A percentile compares a stretch with the other conserved stretches of the same genome.
Conservation (phyloP, 257 asterid species). For the Linderniella brevidens region DNA sequence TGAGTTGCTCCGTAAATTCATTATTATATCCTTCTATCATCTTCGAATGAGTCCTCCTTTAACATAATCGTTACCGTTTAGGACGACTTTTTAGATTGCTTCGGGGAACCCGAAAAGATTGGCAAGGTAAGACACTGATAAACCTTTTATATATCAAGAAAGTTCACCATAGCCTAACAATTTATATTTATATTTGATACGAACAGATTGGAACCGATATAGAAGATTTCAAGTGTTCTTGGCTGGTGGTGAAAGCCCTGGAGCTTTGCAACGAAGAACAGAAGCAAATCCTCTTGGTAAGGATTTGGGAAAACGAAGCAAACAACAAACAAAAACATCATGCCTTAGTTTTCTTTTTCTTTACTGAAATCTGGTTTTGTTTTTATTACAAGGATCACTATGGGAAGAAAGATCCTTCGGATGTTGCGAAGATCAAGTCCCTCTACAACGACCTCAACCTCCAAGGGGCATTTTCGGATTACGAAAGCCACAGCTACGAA, state of each 20-base stretch:
- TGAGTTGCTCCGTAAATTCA: slow-evolving; percentile 14
- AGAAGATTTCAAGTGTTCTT: slow-evolving; percentile 89
- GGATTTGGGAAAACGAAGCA: slow-evolving; percentile 14
- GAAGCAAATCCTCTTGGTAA: slow-evolving; percentile 55
- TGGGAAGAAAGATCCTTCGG: slow-evolving; percentile 50
- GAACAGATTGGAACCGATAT: slow-evolving; percentile 88
- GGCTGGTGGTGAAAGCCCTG: slow-evolving; percentile 91
- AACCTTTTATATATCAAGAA: neutral
- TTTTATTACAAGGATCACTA: slow-evolving; percentile 54
- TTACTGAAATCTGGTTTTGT: slow-evolving; percentile 10
- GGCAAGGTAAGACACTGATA: slow-evolving; percentile 43
- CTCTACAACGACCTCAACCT: slow-evolving; percentile 59
- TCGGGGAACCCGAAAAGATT: slow-evolving; percentile 60
- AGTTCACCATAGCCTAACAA: neutral
- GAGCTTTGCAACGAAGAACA: slow-evolving; percentile 74
- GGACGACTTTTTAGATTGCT: slow-evolving; percentile 81
- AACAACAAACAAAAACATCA: neutral
- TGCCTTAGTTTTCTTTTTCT: neutral
- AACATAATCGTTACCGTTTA: slow-evolving; percentile 9
- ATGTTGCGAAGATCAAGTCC: slow-evolving; percentile 54
- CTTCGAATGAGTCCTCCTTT: too few species aligned
- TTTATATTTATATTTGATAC: slow-evolving; percentile 6
- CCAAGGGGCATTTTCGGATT: slow-evolving; percentile 55
- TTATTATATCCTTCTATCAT: neutral
- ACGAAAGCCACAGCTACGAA: slow-evolving; percentile 54